These are phyloP conservation scores for Domatiomyces catenatus DNA, from an alignment of 2,329 filamentous ascomycete species.

Conservation along the genomic window DNA sequence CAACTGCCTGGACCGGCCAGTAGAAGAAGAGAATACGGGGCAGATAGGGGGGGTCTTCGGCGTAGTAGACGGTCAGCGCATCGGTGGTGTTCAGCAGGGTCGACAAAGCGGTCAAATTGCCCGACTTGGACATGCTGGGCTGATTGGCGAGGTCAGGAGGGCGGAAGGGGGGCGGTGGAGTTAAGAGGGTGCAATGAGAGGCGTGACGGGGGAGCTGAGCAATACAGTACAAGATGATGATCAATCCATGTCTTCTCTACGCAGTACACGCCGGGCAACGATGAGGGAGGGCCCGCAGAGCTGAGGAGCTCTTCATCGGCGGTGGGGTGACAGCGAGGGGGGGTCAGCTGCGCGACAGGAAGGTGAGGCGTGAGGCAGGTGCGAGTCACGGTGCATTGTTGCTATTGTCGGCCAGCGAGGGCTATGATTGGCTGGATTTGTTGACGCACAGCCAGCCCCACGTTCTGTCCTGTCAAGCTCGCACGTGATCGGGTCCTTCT, in stretches of 20 bases:
- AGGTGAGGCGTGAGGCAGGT: background rate
- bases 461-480: background rate
- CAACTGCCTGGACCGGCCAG: conserved; percentile 75
- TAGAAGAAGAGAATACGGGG: conserved; percentile 80
- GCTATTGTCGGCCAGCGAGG: background rate
- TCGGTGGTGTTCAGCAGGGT: conserved; percentile 12
- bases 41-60: conserved; percentile 65
- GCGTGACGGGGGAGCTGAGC: background rate
- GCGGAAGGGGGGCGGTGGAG: background rate
- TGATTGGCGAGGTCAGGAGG: background rate
- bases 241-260: background rate
- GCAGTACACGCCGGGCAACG: background rate
- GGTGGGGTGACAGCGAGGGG: background rate
- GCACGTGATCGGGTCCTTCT: background rate
- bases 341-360: background rate
- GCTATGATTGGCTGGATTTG: background rate
- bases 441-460: background rate
- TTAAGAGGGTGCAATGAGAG: background rate
- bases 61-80: conserved; percentile 58
- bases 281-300: background rate
- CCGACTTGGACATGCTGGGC: conserved; percentile 16
- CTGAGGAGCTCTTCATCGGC: background rate
- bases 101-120: conserved; percentile 16
- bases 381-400: background rate
- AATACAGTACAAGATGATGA: background rate